Percentiles rank a stretch among this genome's conserved stretches.
These are phyloP conservation scores for Beta macrorhiza DNA, from an alignment of 179 eudicot genomes.

Conservation along the genomic window DNA sequence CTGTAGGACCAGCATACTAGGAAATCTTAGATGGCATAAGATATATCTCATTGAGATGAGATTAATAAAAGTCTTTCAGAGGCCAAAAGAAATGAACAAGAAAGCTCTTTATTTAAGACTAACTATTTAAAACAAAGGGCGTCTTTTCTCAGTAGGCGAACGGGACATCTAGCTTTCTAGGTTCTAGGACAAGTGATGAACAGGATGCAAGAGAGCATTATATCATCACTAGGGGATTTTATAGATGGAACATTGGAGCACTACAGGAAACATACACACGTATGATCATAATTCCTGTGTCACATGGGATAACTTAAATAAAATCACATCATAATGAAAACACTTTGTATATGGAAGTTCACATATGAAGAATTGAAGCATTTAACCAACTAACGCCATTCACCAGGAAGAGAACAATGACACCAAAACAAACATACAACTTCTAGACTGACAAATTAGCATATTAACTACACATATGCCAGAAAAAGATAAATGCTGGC, in stretches of 20 bases:
- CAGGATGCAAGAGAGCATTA: neutral
- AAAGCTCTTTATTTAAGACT: neutral
- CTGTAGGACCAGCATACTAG: neutral
- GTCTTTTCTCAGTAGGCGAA: neutral
- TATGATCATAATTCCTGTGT: neutral
- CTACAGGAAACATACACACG: neutral
- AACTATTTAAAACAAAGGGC: neutral
- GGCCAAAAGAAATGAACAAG: neutral
- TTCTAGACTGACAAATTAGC: neutral
- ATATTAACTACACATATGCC: neutral
- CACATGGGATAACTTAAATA: neutral
- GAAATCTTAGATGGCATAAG: neutral
- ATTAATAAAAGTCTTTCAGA: neutral
- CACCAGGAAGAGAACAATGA: neutral
- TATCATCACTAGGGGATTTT: neutral
- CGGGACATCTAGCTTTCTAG: neutral
- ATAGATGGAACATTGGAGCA: too few species aligned
- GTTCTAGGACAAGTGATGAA: neutral
- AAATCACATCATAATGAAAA: neutral
- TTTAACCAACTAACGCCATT: neutral
- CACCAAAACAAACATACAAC: neutral
- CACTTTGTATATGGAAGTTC: neutral
- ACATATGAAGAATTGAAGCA: neutral
- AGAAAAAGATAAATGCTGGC: neutral
- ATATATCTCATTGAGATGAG: neutral